Evolutionary conservation across 768 basidiomycete species (phyloP), one percentile per base, ranked within the genome.

Genomic region (Tubosaeta brunneosetosa): DNA sequence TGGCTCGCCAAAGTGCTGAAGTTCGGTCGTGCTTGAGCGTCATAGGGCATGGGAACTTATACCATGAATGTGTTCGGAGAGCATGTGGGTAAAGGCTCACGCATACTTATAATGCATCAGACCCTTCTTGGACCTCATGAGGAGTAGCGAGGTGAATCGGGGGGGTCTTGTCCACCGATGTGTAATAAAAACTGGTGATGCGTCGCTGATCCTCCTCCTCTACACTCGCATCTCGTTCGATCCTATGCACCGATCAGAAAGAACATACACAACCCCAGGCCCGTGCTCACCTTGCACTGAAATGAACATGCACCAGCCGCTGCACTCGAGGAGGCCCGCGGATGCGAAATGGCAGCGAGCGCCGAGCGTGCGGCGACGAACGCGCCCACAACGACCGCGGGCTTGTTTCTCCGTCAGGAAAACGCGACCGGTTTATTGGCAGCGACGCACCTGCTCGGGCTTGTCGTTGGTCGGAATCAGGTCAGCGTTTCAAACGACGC

Each of bases 241-340:
- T 64, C 57, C 68, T 71, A 46, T 26, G 46, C 26, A 32, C 26
- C 10, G 22, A 16, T 49, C 37, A 31, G 26, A 37, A 29, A 16
- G 10, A 0, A n/a, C 1, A 38, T n/a, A n/a, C 12, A 19, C 17
- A 1, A n/a, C 10, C 6, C 19, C 9, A 16, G 27, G 7, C 17
- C 0, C 12, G 4, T 25, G 56, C 70, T 45, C 27, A 76, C 77
- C 62, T 73, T 19, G 74, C 76, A 36, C 72, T 77, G 44, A 78
- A 76, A 14, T 63, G 51, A 29, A 73, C 55, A 26, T 62, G 58
- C 31, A 66, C 70, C 8, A 50, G 55, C 9, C 59, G 64, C 49
- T 75, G 71, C 9, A 73, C 77, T 7, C 70, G 71, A 3, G n/a
- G n/a, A n/a, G n/a, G 55, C 52, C 53, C 78, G 19, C 77, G 72